phyloP scores from a whole-genome alignment of 257 asterid species.

The Parsonsia alboflavescens region DNA sequence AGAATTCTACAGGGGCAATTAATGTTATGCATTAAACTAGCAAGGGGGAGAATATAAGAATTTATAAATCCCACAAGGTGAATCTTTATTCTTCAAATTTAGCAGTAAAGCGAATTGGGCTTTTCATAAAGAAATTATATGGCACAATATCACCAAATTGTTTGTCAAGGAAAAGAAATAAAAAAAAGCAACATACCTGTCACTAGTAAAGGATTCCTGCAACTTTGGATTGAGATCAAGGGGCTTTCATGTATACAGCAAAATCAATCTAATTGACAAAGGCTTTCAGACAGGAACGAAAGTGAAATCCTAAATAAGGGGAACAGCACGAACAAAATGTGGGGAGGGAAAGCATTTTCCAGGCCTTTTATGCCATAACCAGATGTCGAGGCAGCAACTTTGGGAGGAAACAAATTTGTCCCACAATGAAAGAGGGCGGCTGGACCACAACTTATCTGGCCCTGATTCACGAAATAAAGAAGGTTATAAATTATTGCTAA shows the following conservation, averaged over 20 bases:
- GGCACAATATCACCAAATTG: neutral
- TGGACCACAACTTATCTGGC: conserved; percentile 2
- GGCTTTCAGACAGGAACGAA: neutral
- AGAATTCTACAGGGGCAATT: neutral
- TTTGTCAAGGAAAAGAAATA: neutral
- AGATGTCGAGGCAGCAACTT: neutral
- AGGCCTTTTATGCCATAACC: neutral
- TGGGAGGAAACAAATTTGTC: neutral
- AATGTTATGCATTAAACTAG: neutral
- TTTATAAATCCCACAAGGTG: neutral
- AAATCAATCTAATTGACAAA: neutral
- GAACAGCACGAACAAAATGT: neutral
- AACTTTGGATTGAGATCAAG: neutral
- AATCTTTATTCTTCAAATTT: neutral
- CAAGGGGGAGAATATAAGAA: neutral
- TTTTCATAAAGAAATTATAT: neutral
- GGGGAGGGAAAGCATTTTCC: neutral
- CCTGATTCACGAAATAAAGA: neutral
- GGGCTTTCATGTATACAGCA: neutral
- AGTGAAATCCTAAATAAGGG: neutral
- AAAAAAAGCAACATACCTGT: neutral
- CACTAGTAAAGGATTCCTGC: too few relatives aligned
- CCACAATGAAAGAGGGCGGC: neutral
- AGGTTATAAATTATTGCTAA: neutral
- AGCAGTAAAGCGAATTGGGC: neutral